These are phyloP conservation scores for Wickerhamia fluorescens DNA, from an alignment of 805 yeast species.

Conservation along the genomic window DNA sequence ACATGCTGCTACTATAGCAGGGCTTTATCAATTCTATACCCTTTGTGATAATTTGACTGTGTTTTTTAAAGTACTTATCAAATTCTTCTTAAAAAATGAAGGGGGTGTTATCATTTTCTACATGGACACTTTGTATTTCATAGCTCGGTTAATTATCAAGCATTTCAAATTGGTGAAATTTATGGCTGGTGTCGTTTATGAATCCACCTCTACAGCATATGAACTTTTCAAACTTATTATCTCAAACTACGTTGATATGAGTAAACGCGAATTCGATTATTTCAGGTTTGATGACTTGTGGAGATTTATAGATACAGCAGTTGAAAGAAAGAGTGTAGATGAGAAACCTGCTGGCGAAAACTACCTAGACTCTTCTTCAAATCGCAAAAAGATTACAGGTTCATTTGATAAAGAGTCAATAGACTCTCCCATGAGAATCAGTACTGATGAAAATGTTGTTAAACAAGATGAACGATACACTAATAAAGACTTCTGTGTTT, in stretches of 20 bases:
- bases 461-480: slow-evolving; percentile 15
- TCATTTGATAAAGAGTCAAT: slow-evolving; percentile 12
- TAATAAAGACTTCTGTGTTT: slow-evolving; percentile 19
- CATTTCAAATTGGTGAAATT: slow-evolving; percentile 29
- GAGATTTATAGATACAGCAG: slow-evolving; percentile 24
- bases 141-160: slow-evolving; percentile 22
- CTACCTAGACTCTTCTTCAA: too few species aligned
- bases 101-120: slow-evolving; percentile 33
- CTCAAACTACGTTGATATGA: slow-evolving; percentile 27
- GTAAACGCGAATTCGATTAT: slow-evolving; percentile 25
- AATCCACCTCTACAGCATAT: slow-evolving; percentile 21
- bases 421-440: slow-evolving; percentile 32
- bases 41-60: slow-evolving; percentile 36
- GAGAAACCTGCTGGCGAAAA: too few species aligned
- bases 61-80: slow-evolving; percentile 30
- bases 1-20: slow-evolving; percentile 20
- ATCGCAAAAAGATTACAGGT: slow-evolving; percentile 4
- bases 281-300: slow-evolving; percentile 27
- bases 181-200: slow-evolving; percentile 21
- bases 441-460: slow-evolving; percentile 11
- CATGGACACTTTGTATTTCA: slow-evolving; percentile 34
- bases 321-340: slow-evolving; percentile 21
- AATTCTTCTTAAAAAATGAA: slow-evolving; percentile 30
- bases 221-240: slow-evolving; percentile 31
- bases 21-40: slow-evolving; percentile 26